A percentile compares a stretch with the other conserved stretches of the same genome.
Evolutionary conservation across 352 stramenopile species (phyloP).

Genomic region (Aphanomyces stellatus): DNA sequence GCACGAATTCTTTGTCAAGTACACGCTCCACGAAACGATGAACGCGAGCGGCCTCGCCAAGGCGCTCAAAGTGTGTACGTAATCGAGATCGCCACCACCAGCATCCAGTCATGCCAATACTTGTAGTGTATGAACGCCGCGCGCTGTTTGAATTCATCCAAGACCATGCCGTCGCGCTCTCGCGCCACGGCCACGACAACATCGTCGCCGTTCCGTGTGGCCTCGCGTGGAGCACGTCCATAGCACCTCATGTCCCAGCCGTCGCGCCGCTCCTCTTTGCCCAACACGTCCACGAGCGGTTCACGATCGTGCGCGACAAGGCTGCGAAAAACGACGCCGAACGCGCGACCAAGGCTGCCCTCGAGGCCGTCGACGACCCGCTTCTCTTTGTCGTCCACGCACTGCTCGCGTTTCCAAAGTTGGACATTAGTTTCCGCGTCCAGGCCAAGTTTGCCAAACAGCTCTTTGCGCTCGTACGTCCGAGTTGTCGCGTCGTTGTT

Average conservation of each 20-base stretch:
- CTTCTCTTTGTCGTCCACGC: constrained; percentile 47
- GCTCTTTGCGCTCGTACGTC: constrained; percentile 42
- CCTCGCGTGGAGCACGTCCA: constrained; percentile 48
- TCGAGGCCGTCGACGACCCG: constrained; percentile 39
- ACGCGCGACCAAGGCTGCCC: constrained; percentile 34
- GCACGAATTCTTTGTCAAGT: constrained; percentile 73
- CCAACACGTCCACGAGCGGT: constrained; percentile 54
- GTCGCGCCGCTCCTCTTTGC: constrained; percentile 52
- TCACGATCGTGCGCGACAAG: constrained; percentile 65
- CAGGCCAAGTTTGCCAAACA: constrained; percentile 68
- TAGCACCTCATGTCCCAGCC: constrained; percentile 28
- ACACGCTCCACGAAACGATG: constrained; percentile 25
- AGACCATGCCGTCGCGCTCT: constrained; percentile 6
- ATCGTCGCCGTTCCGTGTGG: constrained; percentile 2
- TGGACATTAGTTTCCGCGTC: constrained; percentile 54
- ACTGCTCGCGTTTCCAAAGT: constrained; percentile 37
- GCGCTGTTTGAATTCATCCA: constrained; percentile 41
- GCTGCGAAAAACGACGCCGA: constrained; percentile 45
- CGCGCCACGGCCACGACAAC: background rate
- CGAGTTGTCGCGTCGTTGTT: constrained; percentile 24
- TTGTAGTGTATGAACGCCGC: constrained; percentile 43
- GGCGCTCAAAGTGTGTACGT: constrained; percentile 15
- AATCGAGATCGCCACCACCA: background rate
- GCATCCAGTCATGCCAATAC: background rate
- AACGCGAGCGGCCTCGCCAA: background rate